Evolutionary conservation across 148 eudicot genomes (phyloP), one percentile per base, ranked within the genome.

Genomic region (Camellia lanceoleosa): DNA sequence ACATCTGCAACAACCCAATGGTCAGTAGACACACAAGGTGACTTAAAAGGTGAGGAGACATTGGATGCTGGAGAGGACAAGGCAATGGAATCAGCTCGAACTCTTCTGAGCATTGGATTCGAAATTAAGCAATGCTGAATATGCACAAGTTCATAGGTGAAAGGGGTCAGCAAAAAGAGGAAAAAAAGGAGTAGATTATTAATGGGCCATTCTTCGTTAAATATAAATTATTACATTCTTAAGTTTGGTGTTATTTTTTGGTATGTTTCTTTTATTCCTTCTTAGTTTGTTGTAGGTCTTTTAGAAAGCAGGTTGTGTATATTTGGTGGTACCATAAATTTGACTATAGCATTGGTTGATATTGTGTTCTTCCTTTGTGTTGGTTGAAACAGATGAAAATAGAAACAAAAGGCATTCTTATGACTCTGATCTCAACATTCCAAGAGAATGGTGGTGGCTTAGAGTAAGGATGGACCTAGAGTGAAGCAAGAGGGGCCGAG

Each of bases 51-150:
- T 42, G 83, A 80, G 67, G 64, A 80, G 67, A 60, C 76, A 42
- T 23, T 71, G 66, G 87, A 83, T 74, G 56, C 66, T 5, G 90
- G 80, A 49, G 56, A 69, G 16, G 90, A 87, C 46, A 91, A 91
- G 80, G 83, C 88, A 68, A 56, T 84, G 42, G 91, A 88, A 46
- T 88, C 93, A 0, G 81, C 91, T 79, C 85, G 83, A 76, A 87
- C 92, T 18, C 85, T 90, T 23, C 79, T 91, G 76, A 88, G 92
- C 75, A 85, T 93, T 61, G 95, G 93, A 9, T 86, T 91, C 20
- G 95, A 93, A 82, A 92, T 93, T 84, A 90, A 93, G 78, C 86
- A 83, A 68, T 86, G 86, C 84, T 86, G 79, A 86, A 54, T 44
- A 38, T 8, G n/a, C 13, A 55, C 61, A 14, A 10, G n/a, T 19